Evolutionary conservation across 2,329 filamentous ascomycete genomes (phyloP), one percentile per base, ranked within the genome.

Genomic region (Claviceps spartinae): DNA sequence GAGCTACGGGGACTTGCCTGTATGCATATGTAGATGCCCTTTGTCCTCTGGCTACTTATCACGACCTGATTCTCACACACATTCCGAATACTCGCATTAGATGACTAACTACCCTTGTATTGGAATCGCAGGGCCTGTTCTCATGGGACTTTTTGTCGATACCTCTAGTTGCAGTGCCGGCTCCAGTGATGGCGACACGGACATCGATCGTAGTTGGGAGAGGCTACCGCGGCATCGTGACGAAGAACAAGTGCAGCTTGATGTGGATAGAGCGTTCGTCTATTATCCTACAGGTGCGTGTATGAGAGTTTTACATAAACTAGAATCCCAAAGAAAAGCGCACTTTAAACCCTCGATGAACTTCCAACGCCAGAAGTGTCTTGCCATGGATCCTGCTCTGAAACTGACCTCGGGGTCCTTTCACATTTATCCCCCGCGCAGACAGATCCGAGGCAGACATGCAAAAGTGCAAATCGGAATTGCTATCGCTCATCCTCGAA

Each of bases 211-310:
- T 52, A 61, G 67, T 47, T 87, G 85, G 84, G 70, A 71, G 56
- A 63, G 73, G n/a, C 71, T 95, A 42, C 79, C 84, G 34, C 75
- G 69, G n/a, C 93, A 98, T 68, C 72, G 72, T 37, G 93, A 98
- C 61, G 93, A 98, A 67, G 82, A 86, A 48, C 93, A 98, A 69
- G 89, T 98, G 41, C 78, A 83, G 62, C 77, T 97, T 47, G 93
- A 98, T 65, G 93, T 98, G 52, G 82, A 96, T 68, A 80, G 93
- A 52, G 90, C 93, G n/a, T 98, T 98, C 68, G 85, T 97, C 55
- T 94, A 96, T 71, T 98, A 98, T 66, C 93, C 93, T 13, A 77
- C 79, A 56, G 79, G 89, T 93, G 74, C 45, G 57, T 52, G 8
- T 14, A 36, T 45, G 6, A 18, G 38, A 34, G 2, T 49, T 18